A percentile compares a stretch with the other conserved stretches of the same genome.
These are phyloP conservation scores for Penicillium hordei DNA, from an alignment of 2,329 filamentous ascomycete species.

Conservation along the genomic window DNA sequence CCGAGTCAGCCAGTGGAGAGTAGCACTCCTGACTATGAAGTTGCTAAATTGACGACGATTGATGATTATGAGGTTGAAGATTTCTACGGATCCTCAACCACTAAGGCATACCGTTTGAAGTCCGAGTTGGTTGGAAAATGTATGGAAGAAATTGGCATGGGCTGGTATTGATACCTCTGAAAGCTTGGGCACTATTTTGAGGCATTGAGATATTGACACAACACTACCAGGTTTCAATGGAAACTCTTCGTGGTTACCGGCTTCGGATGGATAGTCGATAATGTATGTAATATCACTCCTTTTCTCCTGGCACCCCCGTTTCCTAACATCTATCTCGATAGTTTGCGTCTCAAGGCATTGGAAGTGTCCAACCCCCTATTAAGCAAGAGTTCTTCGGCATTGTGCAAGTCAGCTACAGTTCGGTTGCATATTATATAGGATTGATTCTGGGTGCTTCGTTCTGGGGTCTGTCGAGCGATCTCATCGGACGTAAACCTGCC, in stretches of 20 bases:
- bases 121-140: conserved; percentile 31
- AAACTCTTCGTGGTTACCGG: conserved; percentile 65
- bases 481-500: conserved; percentile 47
- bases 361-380: conserved; percentile 31
- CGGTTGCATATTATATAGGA: conserved; percentile 41
- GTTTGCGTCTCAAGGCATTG: conserved; percentile 33
- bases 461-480: conserved; percentile 46
- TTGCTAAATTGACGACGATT: conserved; percentile 21
- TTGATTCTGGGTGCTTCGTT: conserved; percentile 50
- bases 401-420: conserved; percentile 32
- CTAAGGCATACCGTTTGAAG: conserved; percentile 34
- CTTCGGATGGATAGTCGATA: conserved; percentile 70
- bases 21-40: conserved; percentile 1
- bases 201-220: conserved; percentile 1
- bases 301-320: neutral
- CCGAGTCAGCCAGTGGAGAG: neutral
- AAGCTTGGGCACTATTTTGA: neutral
- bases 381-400: conserved; percentile 29
- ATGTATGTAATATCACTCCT: conserved; percentile 32
- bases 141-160: conserved; percentile 33
- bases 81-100: conserved; percentile 42
- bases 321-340: neutral
- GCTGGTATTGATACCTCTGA: conserved; percentile 25
- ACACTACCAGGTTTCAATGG: conserved; percentile 48
- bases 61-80: conserved; percentile 33